Conservation (phyloP, 2,329 filamentous ascomycete species). For the Chaetomium olivaceum region DNA sequence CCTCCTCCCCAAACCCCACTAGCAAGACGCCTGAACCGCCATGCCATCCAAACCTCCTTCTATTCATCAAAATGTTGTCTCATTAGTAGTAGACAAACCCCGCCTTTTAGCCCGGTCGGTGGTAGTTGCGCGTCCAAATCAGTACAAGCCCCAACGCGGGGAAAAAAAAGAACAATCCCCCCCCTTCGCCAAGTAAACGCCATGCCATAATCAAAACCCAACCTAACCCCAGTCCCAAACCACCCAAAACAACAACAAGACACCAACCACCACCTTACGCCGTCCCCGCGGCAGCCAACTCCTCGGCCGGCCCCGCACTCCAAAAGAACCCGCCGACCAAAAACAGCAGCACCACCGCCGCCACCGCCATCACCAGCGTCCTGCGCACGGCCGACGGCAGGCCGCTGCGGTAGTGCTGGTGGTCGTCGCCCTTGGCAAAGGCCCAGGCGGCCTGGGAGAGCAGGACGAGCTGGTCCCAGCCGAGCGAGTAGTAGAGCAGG, state of each 20-base stretch:
- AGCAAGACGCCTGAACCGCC: not conserved
- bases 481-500: slow-evolving; percentile 52
- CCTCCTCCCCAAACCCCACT: not conserved
- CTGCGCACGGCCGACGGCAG: slow-evolving; percentile 32
- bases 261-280: not conserved
- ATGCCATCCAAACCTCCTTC: not conserved
- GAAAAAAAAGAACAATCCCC: not conserved
- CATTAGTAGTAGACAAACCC: not conserved
- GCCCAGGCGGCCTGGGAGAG: slow-evolving; percentile 22
- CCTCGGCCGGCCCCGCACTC: slow-evolving; percentile 14
- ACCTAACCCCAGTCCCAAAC: not conserved
- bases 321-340: slow-evolving; percentile 31
- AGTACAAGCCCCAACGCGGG: not conserved
- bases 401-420: slow-evolving; percentile 9
- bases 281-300: slow-evolving; percentile 11
- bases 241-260: not conserved
- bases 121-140: not conserved
- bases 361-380: slow-evolving; percentile 27
- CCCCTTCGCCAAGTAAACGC: not conserved
- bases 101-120: not conserved
- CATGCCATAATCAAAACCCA: not conserved
- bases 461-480: slow-evolving; percentile 38
- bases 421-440: slow-evolving; percentile 28
- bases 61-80: not conserved
- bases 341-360: slow-evolving; percentile 23